Conservation (phyloP, 2,329 filamentous ascomycete species). For the Raffaelea ambrosiae region DNA sequence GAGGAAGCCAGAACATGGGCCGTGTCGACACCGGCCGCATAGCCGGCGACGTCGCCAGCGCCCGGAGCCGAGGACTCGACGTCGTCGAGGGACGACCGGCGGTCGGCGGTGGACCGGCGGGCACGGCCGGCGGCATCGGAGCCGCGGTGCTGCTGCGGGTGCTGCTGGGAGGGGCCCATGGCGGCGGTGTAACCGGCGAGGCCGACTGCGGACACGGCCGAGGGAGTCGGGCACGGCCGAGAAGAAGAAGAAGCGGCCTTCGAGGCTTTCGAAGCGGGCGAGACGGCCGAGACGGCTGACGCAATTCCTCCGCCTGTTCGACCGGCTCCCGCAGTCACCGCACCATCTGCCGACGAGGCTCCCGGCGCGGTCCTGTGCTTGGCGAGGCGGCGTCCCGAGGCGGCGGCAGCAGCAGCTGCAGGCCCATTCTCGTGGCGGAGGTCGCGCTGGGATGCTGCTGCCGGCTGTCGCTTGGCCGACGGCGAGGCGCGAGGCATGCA, state of each 20-base stretch:
- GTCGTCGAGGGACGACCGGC: conserved; percentile 1
- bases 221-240: too few relatives aligned
- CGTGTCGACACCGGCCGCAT: conserved; percentile 13
- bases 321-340: too few relatives aligned
- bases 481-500: conserved; percentile 54
- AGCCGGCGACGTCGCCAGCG: too few relatives aligned
- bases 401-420: conserved; percentile 44
- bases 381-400: conserved; percentile 56
- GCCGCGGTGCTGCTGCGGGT: conserved; percentile 9
- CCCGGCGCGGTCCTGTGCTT: conserved; percentile 16
- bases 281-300: too few relatives aligned
- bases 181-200: conserved; percentile 11
- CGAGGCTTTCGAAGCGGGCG: too few relatives aligned
- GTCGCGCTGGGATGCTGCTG: conserved; percentile 57
- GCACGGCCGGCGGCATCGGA: conserved; percentile 1
- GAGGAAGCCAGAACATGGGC: conserved; percentile 18
- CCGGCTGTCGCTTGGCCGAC: conserved; percentile 54
- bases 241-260: neutral
- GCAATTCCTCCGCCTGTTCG: too few relatives aligned
- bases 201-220: too few relatives aligned
- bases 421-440: conserved; percentile 80
- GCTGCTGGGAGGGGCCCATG: conserved; percentile 7
- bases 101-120: neutral
- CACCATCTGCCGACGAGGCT: neutral
- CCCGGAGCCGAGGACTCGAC: too few relatives aligned